Conservation (phyloP, 768 basidiomycete species). For the Myochromella boudieri region DNA sequence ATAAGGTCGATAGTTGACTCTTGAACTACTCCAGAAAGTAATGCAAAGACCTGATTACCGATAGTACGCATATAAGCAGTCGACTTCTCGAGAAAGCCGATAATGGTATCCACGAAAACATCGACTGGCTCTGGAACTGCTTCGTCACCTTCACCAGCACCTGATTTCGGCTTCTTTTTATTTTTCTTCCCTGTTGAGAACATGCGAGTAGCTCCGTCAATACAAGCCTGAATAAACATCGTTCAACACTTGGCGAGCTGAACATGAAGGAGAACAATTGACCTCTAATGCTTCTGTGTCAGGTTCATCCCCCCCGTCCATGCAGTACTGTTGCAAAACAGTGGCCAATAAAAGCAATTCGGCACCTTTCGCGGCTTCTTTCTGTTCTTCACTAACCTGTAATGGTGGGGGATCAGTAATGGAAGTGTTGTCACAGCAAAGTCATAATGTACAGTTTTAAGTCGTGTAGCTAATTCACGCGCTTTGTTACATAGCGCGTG, state of each 20-base stretch:
- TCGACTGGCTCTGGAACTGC: constrained; percentile 67
- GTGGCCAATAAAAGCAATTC: constrained; percentile 71
- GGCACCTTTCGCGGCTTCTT: constrained; percentile 64
- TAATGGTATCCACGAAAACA: constrained; percentile 83
- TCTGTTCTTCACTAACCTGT: constrained; percentile 33
- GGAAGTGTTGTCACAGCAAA: neutral
- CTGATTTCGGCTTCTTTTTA: constrained; percentile 41
- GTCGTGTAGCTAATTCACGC: constrained; percentile 35
- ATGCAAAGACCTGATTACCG: constrained; percentile 77
- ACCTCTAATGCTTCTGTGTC: constrained; percentile 67
- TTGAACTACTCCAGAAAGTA: constrained; percentile 65
- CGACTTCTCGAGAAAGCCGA: constrained; percentile 85
- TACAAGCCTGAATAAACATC: constrained; percentile 47
- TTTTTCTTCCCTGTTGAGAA: constrained; percentile 38
- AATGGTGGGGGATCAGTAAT: neutral
- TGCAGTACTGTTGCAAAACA: constrained; percentile 71
- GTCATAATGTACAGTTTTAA: constrained; percentile 41
- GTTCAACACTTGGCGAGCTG: neutral
- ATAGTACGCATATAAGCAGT: constrained; percentile 78
- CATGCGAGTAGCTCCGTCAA: constrained; percentile 58
- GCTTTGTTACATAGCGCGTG: constrained; percentile 44
- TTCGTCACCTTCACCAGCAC: constrained; percentile 32
- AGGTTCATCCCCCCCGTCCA: constrained; percentile 50
- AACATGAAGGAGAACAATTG: constrained; percentile 5
- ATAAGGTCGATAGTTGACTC: constrained; percentile 79